A percentile compares a stretch with the other conserved stretches of the same genome.
phyloP scores from a whole-genome alignment of 805 yeast species.

The Kregervanrija delftensis region DNA sequence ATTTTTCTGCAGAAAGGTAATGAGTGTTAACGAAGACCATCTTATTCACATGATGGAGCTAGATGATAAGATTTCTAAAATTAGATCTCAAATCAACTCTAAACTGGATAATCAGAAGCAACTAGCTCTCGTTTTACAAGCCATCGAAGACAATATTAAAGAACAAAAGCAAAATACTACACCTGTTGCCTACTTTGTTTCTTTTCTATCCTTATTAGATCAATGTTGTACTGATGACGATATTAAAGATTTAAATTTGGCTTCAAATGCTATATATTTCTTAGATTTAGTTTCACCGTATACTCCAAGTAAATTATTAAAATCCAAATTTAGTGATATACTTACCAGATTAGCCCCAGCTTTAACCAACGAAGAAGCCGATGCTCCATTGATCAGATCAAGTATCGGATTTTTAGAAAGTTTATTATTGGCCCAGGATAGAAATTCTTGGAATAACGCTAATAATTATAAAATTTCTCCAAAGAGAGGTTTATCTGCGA shows the following conservation, averaged over 20 bases:
- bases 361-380: slow-evolving; percentile 58
- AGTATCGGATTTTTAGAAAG: slow-evolving; percentile 82
- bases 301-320: slow-evolving; percentile 61
- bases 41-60: slow-evolving; percentile 34
- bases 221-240: slow-evolving; percentile 55
- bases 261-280: slow-evolving; percentile 71
- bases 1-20: background rate
- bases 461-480: slow-evolving; percentile 54
- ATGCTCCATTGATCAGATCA: slow-evolving; percentile 76
- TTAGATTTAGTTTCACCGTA: slow-evolving; percentile 74
- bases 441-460: slow-evolving; percentile 64
- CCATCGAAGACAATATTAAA: slow-evolving; percentile 82
- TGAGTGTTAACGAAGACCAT: slow-evolving; percentile 11
- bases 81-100: slow-evolving; percentile 68
- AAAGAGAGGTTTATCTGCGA: slow-evolving; percentile 70
- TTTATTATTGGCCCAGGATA: slow-evolving; percentile 72
- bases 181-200: slow-evolving; percentile 79
- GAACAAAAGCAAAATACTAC: slow-evolving; percentile 56
- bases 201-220: slow-evolving; percentile 74
- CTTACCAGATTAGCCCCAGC: slow-evolving; percentile 77
- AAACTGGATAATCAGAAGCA: slow-evolving; percentile 83
- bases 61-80: slow-evolving; percentile 56
- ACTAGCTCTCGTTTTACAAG: slow-evolving; percentile 73
- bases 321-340: slow-evolving; percentile 70
- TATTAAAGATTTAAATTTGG: slow-evolving; percentile 53